Percentiles rank a stretch among this genome's conserved stretches.
These are phyloP conservation scores for Cucumis hystrix DNA, from an alignment of 306 rosid species.

Conservation along the genomic window DNA sequence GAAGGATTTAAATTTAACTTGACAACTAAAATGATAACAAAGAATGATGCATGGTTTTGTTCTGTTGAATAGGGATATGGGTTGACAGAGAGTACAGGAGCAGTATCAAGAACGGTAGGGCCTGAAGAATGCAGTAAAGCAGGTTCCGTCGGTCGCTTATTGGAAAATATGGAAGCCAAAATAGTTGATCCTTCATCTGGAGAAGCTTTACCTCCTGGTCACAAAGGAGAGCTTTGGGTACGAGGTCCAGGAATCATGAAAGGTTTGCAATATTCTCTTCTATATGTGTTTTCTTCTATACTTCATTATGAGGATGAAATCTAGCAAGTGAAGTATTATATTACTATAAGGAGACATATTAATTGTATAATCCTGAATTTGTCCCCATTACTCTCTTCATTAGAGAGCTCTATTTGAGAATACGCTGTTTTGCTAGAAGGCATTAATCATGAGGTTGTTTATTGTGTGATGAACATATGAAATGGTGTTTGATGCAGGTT, in stretches of 20 bases:
- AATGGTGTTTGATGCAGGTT: slow-evolving; percentile 33
- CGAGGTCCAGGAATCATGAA: slow-evolving; percentile 81
- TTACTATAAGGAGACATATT: not conserved
- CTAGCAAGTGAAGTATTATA: not conserved
- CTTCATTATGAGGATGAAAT: not conserved
- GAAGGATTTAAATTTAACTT: not conserved
- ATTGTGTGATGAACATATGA: not conserved
- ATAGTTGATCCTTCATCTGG: slow-evolving; percentile 65
- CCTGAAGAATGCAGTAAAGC: slow-evolving; percentile 41
- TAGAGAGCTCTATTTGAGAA: not conserved
- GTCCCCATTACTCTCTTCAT: not conserved
- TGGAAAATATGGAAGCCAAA: slow-evolving; percentile 71
- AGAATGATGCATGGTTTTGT: not conserved
- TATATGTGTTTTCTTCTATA: not conserved
- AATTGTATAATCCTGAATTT: not conserved
- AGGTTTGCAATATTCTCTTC: slow-evolving; percentile 17
- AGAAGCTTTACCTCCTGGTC: slow-evolving; percentile 51
- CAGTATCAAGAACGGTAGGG: slow-evolving; percentile 37
- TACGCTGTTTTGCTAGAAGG: not conserved
- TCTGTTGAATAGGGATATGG: slow-evolving; percentile 65
- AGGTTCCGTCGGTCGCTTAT: slow-evolving; percentile 61
- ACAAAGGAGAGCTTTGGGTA: slow-evolving; percentile 72
- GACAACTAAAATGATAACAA: not conserved
- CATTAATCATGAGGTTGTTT: not conserved
- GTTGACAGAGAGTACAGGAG: slow-evolving; percentile 61